Evolutionary conservation across 2,329 filamentous ascomycete species (phyloP), one percentile per base, ranked within the genome.

Genomic region (Exophiala sp.): DNA sequence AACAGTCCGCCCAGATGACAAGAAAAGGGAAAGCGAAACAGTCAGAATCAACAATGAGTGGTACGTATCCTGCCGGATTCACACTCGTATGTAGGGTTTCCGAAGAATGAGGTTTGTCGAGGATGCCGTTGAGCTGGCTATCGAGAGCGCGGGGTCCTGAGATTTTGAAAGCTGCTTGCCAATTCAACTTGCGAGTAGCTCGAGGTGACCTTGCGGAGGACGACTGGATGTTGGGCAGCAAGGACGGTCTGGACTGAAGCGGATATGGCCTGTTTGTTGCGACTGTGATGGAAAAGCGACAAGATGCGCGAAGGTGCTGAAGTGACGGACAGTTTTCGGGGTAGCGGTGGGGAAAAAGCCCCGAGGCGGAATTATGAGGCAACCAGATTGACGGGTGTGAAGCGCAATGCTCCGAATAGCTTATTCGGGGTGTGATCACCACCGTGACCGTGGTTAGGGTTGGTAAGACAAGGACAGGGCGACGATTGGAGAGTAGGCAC

Each of bases 1-100:
- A 50, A 43, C 44, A 43, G 42, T 47, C 53, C 32, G 29, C 49
- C 47, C 49, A 47, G 29, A 43, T 16, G n/a, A 27, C 45, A 39
- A 44, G 37, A 52, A 48, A 16, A 27, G 11, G 23, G 22, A 13
- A 41, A 24, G 23, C 24, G 13, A 41, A 24, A 24, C 4, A 43
- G 29, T 38, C 13, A 24, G 30, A 37, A 29, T 13, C 21, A 10
- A n/a, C 39, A 32, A 16, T 35, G 32, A 18, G n/a, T n/a, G n/a
- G n/a, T 29, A 18, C 37, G 23, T 7, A 27, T 21, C 14, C 32
- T 19, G 21, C 32, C 43, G 30, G 30, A 34, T 23, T 43, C 34
- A 48, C 29, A 42, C 32, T 22, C 10, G 37, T 7, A 32, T 11
- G 38, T 14, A 29, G 38, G 29, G 32, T 43, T 39, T 21, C 24